Evolutionary conservation across 352 stramenopile genomes (phyloP).

Genomic region (Globisporangium parvum): DNA sequence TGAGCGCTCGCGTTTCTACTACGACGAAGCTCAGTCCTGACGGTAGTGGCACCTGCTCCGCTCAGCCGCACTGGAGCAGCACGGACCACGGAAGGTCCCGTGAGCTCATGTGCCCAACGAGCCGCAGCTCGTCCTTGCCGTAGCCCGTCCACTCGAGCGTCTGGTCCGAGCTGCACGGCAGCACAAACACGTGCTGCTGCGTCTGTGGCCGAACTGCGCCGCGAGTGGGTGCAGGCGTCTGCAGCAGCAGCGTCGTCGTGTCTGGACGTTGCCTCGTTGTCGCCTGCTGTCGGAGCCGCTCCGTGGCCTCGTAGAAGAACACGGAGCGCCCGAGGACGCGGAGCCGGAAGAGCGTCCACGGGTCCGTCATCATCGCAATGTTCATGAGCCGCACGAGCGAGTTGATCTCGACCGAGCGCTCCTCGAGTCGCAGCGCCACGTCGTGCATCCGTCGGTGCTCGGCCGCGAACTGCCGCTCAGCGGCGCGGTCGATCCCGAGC

Average conservation of each 20-base stretch:
- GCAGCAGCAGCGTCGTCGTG: too few species aligned
- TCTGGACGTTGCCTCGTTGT: too few species aligned
- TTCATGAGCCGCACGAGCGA: conserved; percentile 34
- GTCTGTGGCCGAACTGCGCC: background rate
- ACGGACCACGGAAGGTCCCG: conserved; percentile 10
- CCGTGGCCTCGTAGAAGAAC: conserved; percentile 23
- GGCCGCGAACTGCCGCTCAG: conserved; percentile 2
- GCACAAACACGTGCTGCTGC: conserved; percentile 16
- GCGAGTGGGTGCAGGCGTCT: too few species aligned
- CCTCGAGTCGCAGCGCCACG: conserved; percentile 8
- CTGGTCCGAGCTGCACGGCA: conserved; percentile 23
- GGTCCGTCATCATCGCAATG: conserved; percentile 40
- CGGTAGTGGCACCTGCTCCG: background rate
- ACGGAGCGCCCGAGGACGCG: conserved; percentile 21
- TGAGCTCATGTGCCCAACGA: conserved; percentile 18
- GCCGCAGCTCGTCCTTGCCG: conserved; percentile 10
- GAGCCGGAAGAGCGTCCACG: conserved; percentile 26
- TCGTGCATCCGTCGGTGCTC: conserved; percentile 4
- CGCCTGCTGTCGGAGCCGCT: background rate
- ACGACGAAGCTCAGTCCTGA: too few species aligned
- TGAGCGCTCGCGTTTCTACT: too few species aligned
- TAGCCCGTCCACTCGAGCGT: conserved; percentile 23
- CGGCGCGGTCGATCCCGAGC: conserved; percentile 7
- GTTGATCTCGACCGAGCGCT: conserved; percentile 15
- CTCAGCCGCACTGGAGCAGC: conserved; percentile 16